phyloP scores from a whole-genome alignment of 2,329 filamentous ascomycete genomes.

The Chaetomium olivaceum region DNA sequence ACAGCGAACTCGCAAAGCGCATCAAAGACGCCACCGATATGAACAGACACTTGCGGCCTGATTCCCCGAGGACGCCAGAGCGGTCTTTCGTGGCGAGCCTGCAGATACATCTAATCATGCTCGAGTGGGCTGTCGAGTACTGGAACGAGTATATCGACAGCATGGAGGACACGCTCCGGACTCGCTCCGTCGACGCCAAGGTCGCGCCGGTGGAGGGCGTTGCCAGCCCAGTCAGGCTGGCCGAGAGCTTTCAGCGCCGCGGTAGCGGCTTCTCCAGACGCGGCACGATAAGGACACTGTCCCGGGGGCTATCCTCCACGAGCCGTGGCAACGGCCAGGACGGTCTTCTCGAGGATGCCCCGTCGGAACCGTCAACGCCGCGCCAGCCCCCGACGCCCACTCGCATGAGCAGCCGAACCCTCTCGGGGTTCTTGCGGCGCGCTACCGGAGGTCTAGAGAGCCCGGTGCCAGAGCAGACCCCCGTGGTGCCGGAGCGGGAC shows the following conservation, averaged over 20 bases:
- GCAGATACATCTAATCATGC: constrained; percentile 6
- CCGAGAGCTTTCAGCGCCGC: not conserved
- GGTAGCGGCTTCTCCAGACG: not conserved
- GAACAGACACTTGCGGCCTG: not conserved
- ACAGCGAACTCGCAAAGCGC: not conserved
- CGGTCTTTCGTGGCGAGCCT: constrained; percentile 2
- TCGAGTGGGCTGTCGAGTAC: constrained; percentile 1
- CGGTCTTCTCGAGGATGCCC: not conserved
- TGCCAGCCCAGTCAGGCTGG: not conserved
- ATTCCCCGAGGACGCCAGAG: not conserved
- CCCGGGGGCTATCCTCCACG: not conserved
- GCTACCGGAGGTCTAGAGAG: not conserved
- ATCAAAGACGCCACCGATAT: not conserved
- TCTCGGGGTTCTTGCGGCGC: not conserved
- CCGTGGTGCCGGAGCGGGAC: not conserved
- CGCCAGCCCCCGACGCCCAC: not conserved
- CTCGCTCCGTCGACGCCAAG: not conserved
- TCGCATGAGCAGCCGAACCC: not conserved
- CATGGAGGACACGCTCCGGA: not conserved
- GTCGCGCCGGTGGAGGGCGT: not conserved
- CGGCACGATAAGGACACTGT: not conserved
- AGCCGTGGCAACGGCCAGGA: not conserved
- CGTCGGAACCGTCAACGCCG: not conserved
- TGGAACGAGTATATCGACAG: constrained; percentile 4
- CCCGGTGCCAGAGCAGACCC: not conserved